Conservation (phyloP, 257 asterid genomes). For the Salvia splendens region DNA sequence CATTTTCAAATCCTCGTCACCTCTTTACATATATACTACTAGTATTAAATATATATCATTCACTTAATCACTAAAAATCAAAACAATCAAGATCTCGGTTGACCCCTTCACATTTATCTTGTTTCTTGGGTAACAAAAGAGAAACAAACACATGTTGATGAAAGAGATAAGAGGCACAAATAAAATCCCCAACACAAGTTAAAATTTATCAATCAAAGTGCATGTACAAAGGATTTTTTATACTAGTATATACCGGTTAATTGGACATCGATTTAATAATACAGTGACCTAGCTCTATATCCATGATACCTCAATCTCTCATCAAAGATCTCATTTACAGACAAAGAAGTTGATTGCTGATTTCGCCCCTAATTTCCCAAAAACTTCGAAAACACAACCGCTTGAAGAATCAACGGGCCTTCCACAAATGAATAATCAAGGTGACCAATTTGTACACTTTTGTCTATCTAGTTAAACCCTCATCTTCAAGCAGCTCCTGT, state of each 20-base stretch:
- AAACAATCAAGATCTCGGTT: too few relatives aligned
- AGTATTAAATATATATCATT: too few relatives aligned
- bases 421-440: constrained; percentile 36
- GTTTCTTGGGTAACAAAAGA: background rate
- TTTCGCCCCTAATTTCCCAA: constrained; percentile 20
- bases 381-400: constrained; percentile 2
- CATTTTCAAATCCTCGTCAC: too few relatives aligned
- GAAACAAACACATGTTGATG: constrained; percentile 4
- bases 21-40: too few relatives aligned
- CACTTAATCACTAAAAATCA: too few relatives aligned
- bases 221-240: constrained; percentile 16
- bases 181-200: background rate
- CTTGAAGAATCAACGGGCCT: constrained; percentile 23
- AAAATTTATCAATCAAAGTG: constrained; percentile 4
- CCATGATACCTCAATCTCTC: constrained; percentile 16
- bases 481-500: constrained; percentile 33
- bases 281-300: background rate
- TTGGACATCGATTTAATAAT: background rate
- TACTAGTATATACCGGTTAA: background rate
- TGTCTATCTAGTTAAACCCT: constrained; percentile 32
- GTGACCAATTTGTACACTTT: constrained; percentile 40
- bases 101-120: too few relatives aligned
- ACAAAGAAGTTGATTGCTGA: constrained; percentile 25
- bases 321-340: constrained; percentile 15
- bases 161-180: background rate